Base-by-base conservation (phyloP, 176 grass and related monocot genomes). In the Carex cristatella region DNA sequence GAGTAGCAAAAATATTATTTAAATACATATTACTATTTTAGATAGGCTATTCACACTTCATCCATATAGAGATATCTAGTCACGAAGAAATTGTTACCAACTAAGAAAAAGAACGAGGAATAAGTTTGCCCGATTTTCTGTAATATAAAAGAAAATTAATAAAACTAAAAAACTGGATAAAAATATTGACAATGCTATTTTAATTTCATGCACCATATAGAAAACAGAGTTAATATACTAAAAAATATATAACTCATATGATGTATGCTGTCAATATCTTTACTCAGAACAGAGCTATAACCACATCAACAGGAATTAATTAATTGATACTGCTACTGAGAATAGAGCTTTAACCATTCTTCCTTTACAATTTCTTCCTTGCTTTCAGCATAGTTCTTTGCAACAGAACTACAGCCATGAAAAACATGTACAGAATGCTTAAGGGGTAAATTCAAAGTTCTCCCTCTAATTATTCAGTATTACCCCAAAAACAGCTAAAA, bases 401-500 rank as follows among this genome's bases (percentile, higher is more conserved):
- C 35, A 23, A 42, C 4, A 81, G 37, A 81, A 81, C 11, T 38
- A 44, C 35, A 44, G 18, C 79, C 55, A 40, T 81, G 79, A 81
- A 63, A 62, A 19, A 81, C 60, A 81, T 81, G 32, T 61, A 61
- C 48, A 61, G 16, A 46, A 37, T 64, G 53, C 53, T 42, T 30
- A 42, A 31, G 68, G 79, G 33, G 59, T n/a, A 46, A 64, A 27
- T 42, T 40, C 32, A 42, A 27, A 64, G 23, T 23, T 65, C 38
- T 64, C 40, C 31, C 16, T 23, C 4, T 27, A 81, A 81, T 66
- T 66, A 69, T 30, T 68, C 64, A 56, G 5, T 60, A 14, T 60
- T 31, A 66, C 35, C 81, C 81, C 81, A 11, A 83, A 81, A 81
- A 81, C 31, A 78, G 48, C 74, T 56, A 81, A 55, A 69, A 33